phyloP scores from a whole-genome alignment of 176 grass and related monocot genomes.

The Hyparrhenia diplandra region DNA sequence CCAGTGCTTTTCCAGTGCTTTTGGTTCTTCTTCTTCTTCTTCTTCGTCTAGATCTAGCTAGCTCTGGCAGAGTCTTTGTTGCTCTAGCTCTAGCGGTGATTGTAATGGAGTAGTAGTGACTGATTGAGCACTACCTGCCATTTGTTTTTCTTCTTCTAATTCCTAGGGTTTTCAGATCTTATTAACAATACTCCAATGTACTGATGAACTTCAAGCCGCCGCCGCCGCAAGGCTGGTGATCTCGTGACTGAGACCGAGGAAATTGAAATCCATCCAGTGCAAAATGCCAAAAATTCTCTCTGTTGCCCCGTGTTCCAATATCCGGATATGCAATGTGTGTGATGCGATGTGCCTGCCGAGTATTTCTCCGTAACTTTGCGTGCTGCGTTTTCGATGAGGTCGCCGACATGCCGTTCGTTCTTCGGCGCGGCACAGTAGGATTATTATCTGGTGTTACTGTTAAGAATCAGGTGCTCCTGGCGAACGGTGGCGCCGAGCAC shows the following conservation, averaged over 20 bases:
- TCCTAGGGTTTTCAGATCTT: conserved; percentile 25
- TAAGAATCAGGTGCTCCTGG: not conserved
- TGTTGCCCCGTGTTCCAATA: not conserved
- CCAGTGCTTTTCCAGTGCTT: too few species aligned
- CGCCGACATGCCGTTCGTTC: too few species aligned
- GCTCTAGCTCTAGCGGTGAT: conserved; percentile 16
- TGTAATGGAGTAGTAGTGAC: not conserved
- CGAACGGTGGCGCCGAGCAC: not conserved
- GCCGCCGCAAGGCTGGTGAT: conserved; percentile 33
- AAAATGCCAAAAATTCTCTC: not conserved
- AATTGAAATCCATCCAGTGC: not conserved
- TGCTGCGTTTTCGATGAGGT: not conserved
- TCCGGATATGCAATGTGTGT: not conserved
- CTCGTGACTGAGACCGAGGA: conserved; percentile 2
- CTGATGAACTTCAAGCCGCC: too few species aligned
- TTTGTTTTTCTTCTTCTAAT: too few species aligned
- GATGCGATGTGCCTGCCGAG: not conserved
- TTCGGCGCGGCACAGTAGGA: too few species aligned
- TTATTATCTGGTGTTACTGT: too few species aligned
- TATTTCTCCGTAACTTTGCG: not conserved
- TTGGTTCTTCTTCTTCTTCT: not conserved
- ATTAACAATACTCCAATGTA: conserved; percentile 26
- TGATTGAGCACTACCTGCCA: not conserved
- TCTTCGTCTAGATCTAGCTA: conserved; percentile 30
- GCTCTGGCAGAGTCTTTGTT: not conserved